These are phyloP conservation scores for Penicillium hesseltinei DNA, from an alignment of 2,329 filamentous ascomycete species.

Conservation along the genomic window DNA sequence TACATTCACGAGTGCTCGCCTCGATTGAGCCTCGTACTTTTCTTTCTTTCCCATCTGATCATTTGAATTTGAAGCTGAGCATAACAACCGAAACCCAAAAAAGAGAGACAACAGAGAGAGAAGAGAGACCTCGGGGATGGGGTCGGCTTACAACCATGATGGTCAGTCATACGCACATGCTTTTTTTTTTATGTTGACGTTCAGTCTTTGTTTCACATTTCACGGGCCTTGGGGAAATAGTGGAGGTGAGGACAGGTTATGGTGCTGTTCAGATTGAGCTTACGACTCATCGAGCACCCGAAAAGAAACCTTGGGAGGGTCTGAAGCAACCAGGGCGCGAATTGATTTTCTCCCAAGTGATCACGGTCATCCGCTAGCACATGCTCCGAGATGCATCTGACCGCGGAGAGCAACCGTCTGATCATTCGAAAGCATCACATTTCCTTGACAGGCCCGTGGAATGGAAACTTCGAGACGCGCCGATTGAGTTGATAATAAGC, in stretches of 20 bases:
- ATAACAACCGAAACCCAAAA: not conserved
- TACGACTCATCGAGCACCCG: not conserved
- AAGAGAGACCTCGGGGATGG: conserved; percentile 27
- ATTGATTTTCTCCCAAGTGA: not conserved
- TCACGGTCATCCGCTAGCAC: not conserved
- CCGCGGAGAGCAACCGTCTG: conserved; percentile 12
- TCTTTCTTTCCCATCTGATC: conserved; percentile 4
- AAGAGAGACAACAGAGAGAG: not conserved
- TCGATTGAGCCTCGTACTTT: conserved; percentile 23
- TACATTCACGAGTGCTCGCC: conserved; percentile 15
- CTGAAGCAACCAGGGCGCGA: not conserved
- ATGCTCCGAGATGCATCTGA: conserved; percentile 17
- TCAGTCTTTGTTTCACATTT: conserved; percentile 19
- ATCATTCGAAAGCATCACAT: conserved; percentile 23
- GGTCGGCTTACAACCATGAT: conserved; percentile 38
- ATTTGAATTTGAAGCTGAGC: not conserved
- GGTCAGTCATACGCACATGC: conserved; percentile 34
- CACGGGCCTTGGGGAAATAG: conserved; percentile 9
- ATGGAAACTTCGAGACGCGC: conserved; percentile 11
- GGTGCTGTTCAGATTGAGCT: not conserved
- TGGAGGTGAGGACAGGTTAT: not conserved
- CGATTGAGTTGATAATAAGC: conserved; percentile 12
- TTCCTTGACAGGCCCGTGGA: conserved; percentile 10
- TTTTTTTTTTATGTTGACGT: conserved; percentile 6
- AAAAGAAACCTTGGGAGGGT: not conserved